A percentile compares a stretch with the other conserved stretches of the same genome.
Evolutionary conservation across 192 early-diverging fungal genomes (phyloP).

Genomic region (Linnemannia elongata): DNA sequence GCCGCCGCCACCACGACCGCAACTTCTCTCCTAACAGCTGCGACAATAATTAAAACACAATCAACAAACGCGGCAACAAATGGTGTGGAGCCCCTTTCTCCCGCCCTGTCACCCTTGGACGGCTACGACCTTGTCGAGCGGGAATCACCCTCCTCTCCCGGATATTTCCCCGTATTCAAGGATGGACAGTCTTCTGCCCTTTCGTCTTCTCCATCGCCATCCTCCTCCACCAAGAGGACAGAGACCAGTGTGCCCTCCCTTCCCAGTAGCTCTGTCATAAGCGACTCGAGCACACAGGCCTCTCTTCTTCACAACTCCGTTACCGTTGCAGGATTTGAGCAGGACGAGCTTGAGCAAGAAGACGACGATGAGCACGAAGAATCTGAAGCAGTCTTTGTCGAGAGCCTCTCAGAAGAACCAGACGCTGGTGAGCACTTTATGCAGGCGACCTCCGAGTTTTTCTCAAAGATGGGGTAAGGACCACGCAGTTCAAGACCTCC

Average conservation of each 20-base stretch:
- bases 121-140: slow-evolving; percentile 19
- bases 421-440: slow-evolving; percentile 53
- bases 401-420: slow-evolving; percentile 39
- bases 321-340: slow-evolving; percentile 11
- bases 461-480: slow-evolving; percentile 56
- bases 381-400: background rate
- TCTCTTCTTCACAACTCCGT: slow-evolving; percentile 8
- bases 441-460: slow-evolving; percentile 57
- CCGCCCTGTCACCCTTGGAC: background rate
- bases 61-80: background rate
- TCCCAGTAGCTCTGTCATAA: background rate
- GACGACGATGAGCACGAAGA: slow-evolving; percentile 17
- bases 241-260: background rate
- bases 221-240: background rate
- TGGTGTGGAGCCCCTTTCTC: background rate
- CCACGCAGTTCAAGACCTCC: background rate
- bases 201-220: background rate
- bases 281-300: slow-evolving; percentile 7
- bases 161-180: background rate
- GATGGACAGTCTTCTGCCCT: background rate
- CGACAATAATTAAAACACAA: background rate
- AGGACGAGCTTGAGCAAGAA: slow-evolving; percentile 5
- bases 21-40: no score
- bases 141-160: background rate
- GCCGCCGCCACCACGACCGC: background rate